Percentiles rank a stretch among this genome's conserved stretches.
Evolutionary conservation across 2,329 filamentous ascomycete species (phyloP).

Genomic region (Fusarium temperatum): DNA sequence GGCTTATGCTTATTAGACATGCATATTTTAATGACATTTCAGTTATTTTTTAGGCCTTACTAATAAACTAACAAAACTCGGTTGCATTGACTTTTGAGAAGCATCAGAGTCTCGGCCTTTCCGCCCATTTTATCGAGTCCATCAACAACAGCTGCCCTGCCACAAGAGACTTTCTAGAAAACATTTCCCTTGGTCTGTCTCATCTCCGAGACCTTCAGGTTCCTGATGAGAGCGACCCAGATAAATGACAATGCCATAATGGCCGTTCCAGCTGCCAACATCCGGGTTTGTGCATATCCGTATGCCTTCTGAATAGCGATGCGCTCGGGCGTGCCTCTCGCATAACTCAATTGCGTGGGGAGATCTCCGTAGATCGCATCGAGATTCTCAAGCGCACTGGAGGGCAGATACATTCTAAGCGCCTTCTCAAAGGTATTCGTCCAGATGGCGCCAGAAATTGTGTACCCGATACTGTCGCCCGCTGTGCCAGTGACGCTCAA

Average conservation of each 20-base stretch:
- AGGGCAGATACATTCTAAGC: neutral
- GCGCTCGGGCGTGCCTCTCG: neutral
- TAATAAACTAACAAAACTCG: neutral
- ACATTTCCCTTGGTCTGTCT: conserved; percentile 28
- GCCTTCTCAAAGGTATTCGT: conserved; percentile 50
- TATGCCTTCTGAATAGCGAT: conserved; percentile 16
- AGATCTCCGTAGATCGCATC: conserved; percentile 3
- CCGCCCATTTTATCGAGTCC: neutral
- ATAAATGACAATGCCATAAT: conserved; percentile 29
- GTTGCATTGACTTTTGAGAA: neutral
- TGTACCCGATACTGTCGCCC: conserved; percentile 56
- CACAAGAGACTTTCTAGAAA: neutral
- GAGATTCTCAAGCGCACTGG: neutral
- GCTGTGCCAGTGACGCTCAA: conserved; percentile 54
- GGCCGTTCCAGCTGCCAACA: conserved; percentile 34
- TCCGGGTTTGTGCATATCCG: conserved; percentile 19
- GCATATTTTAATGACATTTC: neutral
- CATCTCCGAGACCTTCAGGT: conserved; percentile 32
- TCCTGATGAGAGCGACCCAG: conserved; percentile 33
- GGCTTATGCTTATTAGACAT: neutral
- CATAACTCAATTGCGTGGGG: conserved; percentile 2
- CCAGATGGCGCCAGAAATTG: conserved; percentile 54
- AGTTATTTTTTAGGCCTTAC: neutral
- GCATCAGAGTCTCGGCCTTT: neutral
- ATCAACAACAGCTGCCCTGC: neutral